Conservation (phyloP, 2,329 filamentous ascomycete genomes). For the Sporothrix brunneoviolacea region DNA sequence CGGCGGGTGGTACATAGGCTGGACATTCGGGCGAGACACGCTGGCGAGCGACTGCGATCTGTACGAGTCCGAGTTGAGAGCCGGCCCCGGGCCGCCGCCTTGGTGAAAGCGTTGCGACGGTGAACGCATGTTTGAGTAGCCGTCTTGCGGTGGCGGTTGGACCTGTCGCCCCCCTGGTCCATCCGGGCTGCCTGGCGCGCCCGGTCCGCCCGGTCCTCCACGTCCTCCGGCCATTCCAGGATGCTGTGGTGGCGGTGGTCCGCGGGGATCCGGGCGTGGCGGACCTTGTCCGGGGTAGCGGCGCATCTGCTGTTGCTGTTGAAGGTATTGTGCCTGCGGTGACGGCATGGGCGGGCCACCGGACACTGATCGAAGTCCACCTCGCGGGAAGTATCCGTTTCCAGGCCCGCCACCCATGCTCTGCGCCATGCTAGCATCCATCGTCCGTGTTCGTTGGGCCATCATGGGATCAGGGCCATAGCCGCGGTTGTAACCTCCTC, state of each 20-base stretch:
- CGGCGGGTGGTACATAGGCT: slow-evolving; percentile 62
- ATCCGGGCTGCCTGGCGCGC: too few relatives aligned
- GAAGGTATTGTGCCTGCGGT: slow-evolving; percentile 40
- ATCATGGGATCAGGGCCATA: slow-evolving; percentile 23
- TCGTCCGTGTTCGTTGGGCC: slow-evolving; percentile 35
- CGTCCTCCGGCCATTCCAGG: neutral
- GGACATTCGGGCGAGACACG: slow-evolving; percentile 48
- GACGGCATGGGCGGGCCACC: slow-evolving; percentile 40
- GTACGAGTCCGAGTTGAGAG: slow-evolving; percentile 77
- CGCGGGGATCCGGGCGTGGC: slow-evolving; percentile 49
- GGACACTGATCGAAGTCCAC: slow-evolving; percentile 44
- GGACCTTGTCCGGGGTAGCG: slow-evolving; percentile 35
- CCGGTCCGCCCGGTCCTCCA: neutral
- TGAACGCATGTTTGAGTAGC: slow-evolving; percentile 36
- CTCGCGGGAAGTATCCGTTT: slow-evolving; percentile 42
- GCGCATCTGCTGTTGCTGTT: slow-evolving; percentile 41
- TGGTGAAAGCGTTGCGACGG: slow-evolving; percentile 56
- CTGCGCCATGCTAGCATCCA: slow-evolving; percentile 36
- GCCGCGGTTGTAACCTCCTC: slow-evolving; percentile 26
- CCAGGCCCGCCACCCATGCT: slow-evolving; percentile 18
- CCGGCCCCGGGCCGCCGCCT: slow-evolving; percentile 55
- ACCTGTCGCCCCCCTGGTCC: slow-evolving; percentile 20
- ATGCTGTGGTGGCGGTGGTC: slow-evolving; percentile 38
- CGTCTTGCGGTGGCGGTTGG: slow-evolving; percentile 26
- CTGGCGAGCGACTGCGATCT: slow-evolving; percentile 89